phyloP scores from a whole-genome alignment of 1,284 basidiomycete species.

The Cutaneotrichosporon sp. region DNA sequence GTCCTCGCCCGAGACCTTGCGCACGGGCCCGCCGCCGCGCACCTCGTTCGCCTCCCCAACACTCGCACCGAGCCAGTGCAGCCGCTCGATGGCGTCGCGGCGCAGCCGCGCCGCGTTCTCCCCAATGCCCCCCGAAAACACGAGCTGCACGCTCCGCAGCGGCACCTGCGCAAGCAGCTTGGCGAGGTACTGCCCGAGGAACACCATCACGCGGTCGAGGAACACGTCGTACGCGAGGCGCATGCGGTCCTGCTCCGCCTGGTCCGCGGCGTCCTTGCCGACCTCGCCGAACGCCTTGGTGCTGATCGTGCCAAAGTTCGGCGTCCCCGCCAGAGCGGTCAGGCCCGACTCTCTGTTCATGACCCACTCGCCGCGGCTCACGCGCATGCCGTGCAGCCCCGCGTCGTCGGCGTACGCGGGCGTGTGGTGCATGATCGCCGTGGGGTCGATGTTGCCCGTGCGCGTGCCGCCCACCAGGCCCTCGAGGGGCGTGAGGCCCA shows the following conservation, averaged over 20 bases:
- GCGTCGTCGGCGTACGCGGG: constrained; percentile 60
- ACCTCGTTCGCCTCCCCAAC: constrained; percentile 54
- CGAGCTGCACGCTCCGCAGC: constrained; percentile 63
- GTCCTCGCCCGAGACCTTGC: constrained; percentile 45
- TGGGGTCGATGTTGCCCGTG: constrained; percentile 76
- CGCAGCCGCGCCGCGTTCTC: constrained; percentile 68
- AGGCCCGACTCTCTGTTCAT: constrained; percentile 73
- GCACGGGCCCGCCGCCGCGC: constrained; percentile 35
- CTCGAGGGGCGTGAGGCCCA: constrained; percentile 53
- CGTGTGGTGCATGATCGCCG: constrained; percentile 81
- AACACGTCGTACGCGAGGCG: constrained; percentile 71
- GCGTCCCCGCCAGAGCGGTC: constrained; percentile 71
- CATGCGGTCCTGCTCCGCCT: constrained; percentile 24
- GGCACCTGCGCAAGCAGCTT: constrained; percentile 60
- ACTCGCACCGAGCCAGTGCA: constrained; percentile 64
- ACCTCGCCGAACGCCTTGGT: constrained; percentile 29
- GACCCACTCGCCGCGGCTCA: constrained; percentile 75
- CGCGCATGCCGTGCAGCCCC: constrained; percentile 59
- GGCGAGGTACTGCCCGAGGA: constrained; percentile 70
- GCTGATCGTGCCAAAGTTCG: constrained; percentile 67
- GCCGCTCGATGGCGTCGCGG: constrained; percentile 59
- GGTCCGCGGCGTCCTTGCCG: constrained; percentile 20
- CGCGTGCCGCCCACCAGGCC: constrained; percentile 84
- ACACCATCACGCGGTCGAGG: constrained; percentile 71
- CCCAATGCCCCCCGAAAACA: constrained; percentile 84